Evolutionary conservation across 306 rosid genomes (phyloP).

Genomic region (Psophocarpus tetragonolobus): DNA sequence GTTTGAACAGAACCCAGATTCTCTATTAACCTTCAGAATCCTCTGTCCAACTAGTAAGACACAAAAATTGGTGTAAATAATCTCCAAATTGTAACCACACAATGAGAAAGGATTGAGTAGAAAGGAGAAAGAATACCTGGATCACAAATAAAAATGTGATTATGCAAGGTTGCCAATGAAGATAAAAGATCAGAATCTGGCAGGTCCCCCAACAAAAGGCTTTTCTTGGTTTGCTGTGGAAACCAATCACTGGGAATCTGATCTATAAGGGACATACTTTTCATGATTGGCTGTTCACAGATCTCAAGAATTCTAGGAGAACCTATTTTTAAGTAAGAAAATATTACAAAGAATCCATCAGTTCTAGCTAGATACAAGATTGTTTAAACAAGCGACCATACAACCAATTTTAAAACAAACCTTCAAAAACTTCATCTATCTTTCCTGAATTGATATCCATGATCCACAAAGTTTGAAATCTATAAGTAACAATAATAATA

Average conservation of each 20-base stretch:
- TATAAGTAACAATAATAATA: conserved; percentile 33
- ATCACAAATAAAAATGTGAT: conserved; percentile 68
- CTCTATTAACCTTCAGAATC: conserved; percentile 62
- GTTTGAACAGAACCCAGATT: conserved; percentile 53
- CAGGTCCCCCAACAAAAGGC: conserved; percentile 42
- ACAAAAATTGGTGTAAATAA: conserved; percentile 39
- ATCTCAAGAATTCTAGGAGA: conserved; percentile 60
- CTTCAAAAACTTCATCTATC: conserved; percentile 58
- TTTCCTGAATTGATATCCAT: conserved; percentile 65
- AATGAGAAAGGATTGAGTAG: conserved; percentile 3
- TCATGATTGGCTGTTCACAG: conserved; percentile 51
- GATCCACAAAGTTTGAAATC: conserved; percentile 75
- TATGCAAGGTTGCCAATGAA: conserved; percentile 59
- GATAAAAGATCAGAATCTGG: conserved; percentile 67
- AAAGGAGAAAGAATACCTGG: conserved; percentile 50
- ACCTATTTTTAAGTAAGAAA: conserved; percentile 45
- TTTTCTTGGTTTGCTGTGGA: conserved; percentile 46
- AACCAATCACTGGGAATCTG: conserved; percentile 53
- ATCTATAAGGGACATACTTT: conserved; percentile 60
- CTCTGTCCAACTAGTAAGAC: conserved; percentile 74
- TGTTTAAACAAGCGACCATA: conserved; percentile 16
- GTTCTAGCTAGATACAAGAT: conserved; percentile 11
- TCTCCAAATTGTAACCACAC: conserved; percentile 22
- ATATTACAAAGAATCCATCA: conserved; percentile 28
- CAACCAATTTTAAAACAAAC: conserved; percentile 43